phyloP scores from a whole-genome alignment of 2,329 filamentous ascomycete genomes.

The Trichoderma sp. region DNA sequence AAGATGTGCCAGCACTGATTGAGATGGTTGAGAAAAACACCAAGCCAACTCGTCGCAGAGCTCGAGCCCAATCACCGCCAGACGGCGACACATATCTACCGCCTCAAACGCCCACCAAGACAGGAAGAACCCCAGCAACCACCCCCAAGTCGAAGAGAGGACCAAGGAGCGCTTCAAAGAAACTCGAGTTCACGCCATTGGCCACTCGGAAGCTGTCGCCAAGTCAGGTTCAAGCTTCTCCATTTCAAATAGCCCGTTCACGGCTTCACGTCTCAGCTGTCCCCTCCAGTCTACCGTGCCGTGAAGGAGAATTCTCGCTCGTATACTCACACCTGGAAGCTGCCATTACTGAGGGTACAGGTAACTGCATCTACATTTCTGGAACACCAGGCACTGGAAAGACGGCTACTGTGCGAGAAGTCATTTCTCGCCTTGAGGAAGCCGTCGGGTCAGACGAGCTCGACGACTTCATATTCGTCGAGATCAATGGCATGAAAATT shows the following conservation, averaged over 20 bases:
- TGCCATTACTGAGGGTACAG: conserved; percentile 88
- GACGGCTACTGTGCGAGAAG: conserved; percentile 94
- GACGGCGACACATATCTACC: conserved; percentile 36
- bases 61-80: conserved; percentile 32
- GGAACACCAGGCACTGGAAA: conserved; percentile 98
- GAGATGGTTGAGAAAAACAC: conserved; percentile 69
- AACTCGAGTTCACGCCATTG: conserved; percentile 92
- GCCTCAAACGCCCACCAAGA: conserved; percentile 41
- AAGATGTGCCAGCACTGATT: conserved; percentile 63
- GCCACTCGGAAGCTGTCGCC: conserved; percentile 82
- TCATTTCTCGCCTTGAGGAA: conserved; percentile 84
- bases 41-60: conserved; percentile 55
- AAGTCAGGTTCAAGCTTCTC: conserved; percentile 71
- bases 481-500: conserved; percentile 99
- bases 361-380: conserved; percentile 97
- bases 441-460: conserved; percentile 86
- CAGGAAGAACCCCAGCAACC: conserved; percentile 28
- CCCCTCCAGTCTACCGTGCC: conserved; percentile 82
- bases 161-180: conserved; percentile 52
- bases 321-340: conserved; percentile 94
- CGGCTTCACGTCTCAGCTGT: conserved; percentile 93
- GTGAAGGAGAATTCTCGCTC: conserved; percentile 84
- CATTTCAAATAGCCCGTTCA: conserved; percentile 86
- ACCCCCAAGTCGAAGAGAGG: conserved; percentile 34
- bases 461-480: conserved; percentile 98